Evolutionary conservation across 2,329 filamentous ascomycete species (phyloP).

Genomic region (Aspergillus fumigatus): DNA sequence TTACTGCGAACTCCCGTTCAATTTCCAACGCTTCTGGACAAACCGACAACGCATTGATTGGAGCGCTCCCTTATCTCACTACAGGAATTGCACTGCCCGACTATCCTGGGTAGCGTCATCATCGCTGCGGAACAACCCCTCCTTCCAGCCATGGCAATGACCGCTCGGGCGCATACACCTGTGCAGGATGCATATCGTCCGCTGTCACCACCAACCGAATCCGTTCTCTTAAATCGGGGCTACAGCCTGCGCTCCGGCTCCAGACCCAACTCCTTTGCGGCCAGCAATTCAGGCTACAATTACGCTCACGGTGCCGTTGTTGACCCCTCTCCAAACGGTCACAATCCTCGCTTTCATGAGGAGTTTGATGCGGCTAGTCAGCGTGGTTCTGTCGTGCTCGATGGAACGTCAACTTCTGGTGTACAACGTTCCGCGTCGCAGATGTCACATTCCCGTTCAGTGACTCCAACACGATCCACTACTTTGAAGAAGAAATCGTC

Average conservation of each 20-base stretch:
- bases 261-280: constrained; percentile 39
- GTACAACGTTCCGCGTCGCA: constrained; percentile 40
- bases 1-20: background rate
- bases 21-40: background rate
- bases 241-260: constrained; percentile 32
- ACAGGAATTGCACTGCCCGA: background rate
- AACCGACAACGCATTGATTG: background rate
- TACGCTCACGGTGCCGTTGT: constrained; percentile 29
- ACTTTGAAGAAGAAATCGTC: constrained; percentile 89
- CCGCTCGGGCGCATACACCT: constrained; percentile 36
- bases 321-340: constrained; percentile 29
- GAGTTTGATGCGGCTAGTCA: constrained; percentile 34
- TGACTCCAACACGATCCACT: constrained; percentile 51
- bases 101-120: background rate
- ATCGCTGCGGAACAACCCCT: background rate
- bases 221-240: constrained; percentile 27
- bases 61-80: background rate
- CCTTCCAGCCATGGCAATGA: constrained; percentile 32
- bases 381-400: constrained; percentile 30
- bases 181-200: constrained; percentile 36
- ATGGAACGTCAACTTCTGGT: constrained; percentile 22
- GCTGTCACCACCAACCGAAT: constrained; percentile 26
- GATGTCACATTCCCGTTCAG: constrained; percentile 38
- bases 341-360: constrained; percentile 38
- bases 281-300: constrained; percentile 33